Evolutionary conservation across 2,329 filamentous ascomycete genomes (phyloP), one percentile per base, ranked within the genome.

Genomic region (Graphium sp.): DNA sequence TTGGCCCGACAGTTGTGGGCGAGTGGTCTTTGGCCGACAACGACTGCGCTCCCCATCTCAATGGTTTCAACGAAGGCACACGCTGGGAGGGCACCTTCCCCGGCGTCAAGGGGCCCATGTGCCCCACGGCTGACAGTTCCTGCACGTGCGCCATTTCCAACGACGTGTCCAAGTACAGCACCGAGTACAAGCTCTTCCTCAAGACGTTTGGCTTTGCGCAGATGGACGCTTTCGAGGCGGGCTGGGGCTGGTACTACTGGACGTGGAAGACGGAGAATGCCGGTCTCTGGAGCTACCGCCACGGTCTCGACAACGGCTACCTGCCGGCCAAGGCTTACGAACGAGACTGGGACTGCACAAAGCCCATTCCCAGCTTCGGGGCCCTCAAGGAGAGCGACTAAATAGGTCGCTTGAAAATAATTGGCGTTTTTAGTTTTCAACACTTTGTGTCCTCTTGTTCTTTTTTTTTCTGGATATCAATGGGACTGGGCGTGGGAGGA

Each of bases 191-290:
- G 45, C 51, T 65, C 33, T 82, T 74, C 52, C 52, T 84, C 27
- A 59, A 66, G 36, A 70, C 69, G 40, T 83, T 81, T 48, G 75
- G 77, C 0, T 66, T 79, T 39, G 78, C 75, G 11, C 78, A 84
- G 48, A 83, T 84, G 71, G 60, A 67, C 29, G 70, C 66, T 19
- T 84, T 80, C 39, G 77, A 82, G 49, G 60, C 66, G 15, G 72
- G 69, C 0, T 77, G 73, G 67, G 78, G 78, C 15, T 84, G 78
- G 78, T 80, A 83, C 41, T 84, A 83, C 46, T 84, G 78, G 78
- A 82, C 77, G 5, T 84, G 78, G 78, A 59, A 72, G 45, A 82
- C 76, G 9, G 78, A 84, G 50, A 59, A 49, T 27, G 69, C 73
- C n/a, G 57, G 63, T 21, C 78, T 83, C 50, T 84, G 79, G 77